Base-by-base conservation (phyloP, 805 yeast genomes). In the Millerozyma miso region DNA sequence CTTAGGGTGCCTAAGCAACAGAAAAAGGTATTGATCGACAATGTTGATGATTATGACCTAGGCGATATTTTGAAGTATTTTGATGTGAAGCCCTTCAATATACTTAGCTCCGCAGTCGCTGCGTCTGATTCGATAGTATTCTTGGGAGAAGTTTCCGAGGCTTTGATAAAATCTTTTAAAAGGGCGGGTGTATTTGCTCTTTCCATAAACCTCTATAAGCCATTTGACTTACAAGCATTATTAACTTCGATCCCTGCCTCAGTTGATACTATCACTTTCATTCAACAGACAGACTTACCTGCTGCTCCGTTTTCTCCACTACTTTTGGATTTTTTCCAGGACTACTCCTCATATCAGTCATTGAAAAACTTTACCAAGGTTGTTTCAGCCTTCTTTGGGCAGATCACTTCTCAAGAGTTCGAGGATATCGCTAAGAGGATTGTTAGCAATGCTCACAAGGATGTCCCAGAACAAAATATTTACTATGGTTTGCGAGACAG, bases 301-400 rank as follows among this genome's bases (percentile, higher is more conserved):
- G 44, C 62, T 29, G 59, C 66, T 38, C 61, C 65, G 40, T 82
- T 85, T 63, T 78, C 85, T 13, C 88, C 91, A 3, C 69, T 89
- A 34, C 71, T 85, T 51, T 75, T 89, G 50, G 96, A 89, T 56
- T 78, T 88, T 51, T 78, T 89, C 60, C 75, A 80, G 39, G 79
- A 79, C 39, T 70, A 69, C 68, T 76, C 63, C 58, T 71, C 52
- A 45, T 66, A 39, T 59, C 85, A 47, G 60, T 65, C 50, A 60
- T 71, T 56, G 63, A 71, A 60, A 62, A 70, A 52, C 69, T 70
- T 80, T 50, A 62, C 67, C 40, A 75, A 76, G 54, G 65, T 79
- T 16, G 67, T 89, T 14, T 60, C 67, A 12, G 76, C 85, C 38
- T 72, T 83, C 16, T 71, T 77, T 56, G 85, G 81, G 45, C 62